Conservation (phyloP, 768 basidiomycete species). For the Kwoniella sp. region DNA sequence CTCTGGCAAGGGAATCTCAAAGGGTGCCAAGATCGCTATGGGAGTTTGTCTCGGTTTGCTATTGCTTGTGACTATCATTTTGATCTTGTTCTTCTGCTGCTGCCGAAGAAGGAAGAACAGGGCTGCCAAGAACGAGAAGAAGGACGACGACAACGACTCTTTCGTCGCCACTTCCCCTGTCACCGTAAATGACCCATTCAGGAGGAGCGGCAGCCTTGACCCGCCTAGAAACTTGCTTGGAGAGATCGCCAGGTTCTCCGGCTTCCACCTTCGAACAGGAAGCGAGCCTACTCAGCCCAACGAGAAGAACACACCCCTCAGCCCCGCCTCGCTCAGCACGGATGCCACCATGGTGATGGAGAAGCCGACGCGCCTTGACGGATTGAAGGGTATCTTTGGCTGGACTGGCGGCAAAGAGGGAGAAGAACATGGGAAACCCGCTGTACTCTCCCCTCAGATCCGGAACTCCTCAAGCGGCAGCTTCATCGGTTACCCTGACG, state of each 20-base stretch:
- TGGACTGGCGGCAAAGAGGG: constrained; percentile 29
- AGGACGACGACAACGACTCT: constrained; percentile 46
- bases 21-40: constrained; percentile 52
- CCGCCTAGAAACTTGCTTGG: constrained; percentile 42
- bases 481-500: constrained; percentile 49
- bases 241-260: constrained; percentile 47
- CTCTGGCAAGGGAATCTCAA: constrained; percentile 43
- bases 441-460: constrained; percentile 25
- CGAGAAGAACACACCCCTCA: constrained; percentile 17
- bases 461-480: constrained; percentile 20
- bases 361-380: constrained; percentile 46
- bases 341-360: constrained; percentile 31
- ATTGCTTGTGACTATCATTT: constrained; percentile 38
- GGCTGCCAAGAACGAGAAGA: constrained; percentile 19
- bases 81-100: constrained; percentile 51
- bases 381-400: constrained; percentile 51
- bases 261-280: constrained; percentile 31
- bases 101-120: constrained; percentile 38
- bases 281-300: constrained; percentile 10
- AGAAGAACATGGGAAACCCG: constrained; percentile 24
- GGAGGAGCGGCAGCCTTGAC: constrained; percentile 32
- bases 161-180: constrained; percentile 52
- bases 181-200: constrained; percentile 36
- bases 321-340: constrained; percentile 25
- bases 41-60: constrained; percentile 51